These are phyloP conservation scores for Trametes cingulata DNA, from an alignment of 768 basidiomycete genomes.

Conservation along the genomic window DNA sequence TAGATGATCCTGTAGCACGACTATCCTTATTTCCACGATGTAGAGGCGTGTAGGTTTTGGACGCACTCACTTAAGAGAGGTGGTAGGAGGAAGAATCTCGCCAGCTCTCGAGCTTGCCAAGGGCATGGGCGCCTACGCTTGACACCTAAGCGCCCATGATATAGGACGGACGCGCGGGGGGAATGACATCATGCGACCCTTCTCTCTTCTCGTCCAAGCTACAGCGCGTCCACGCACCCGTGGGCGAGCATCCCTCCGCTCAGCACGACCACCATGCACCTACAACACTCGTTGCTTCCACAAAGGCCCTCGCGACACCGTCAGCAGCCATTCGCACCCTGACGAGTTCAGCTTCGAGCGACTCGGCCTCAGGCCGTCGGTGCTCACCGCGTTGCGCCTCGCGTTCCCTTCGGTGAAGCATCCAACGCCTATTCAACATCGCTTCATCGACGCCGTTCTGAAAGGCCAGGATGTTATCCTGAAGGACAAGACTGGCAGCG, in stretches of 20 bases:
- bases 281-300: neutral
- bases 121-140: no score
- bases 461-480: slow-evolving; percentile 60
- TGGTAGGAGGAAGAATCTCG: no score
- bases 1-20: no score
- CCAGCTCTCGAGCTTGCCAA: no score
- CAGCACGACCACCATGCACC: neutral
- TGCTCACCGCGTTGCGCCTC: slow-evolving; percentile 49
- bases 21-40: no score
- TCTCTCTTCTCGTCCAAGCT: slow-evolving; percentile 13
- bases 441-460: slow-evolving; percentile 63
- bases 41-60: no score
- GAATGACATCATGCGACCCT: slow-evolving; percentile 15
- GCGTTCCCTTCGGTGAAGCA: slow-evolving; percentile 63
- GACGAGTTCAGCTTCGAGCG: slow-evolving; percentile 43
- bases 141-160: neutral
- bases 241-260: neutral
- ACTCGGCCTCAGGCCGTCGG: slow-evolving; percentile 51
- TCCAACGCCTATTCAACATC: slow-evolving; percentile 61
- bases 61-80: no score
- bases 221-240: neutral
- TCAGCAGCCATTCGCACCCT: slow-evolving; percentile 1
- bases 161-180: neutral
- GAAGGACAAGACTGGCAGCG: slow-evolving; percentile 73
- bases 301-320: slow-evolving; percentile 16